These are phyloP conservation scores for Citrus mangshanensis DNA, from an alignment of 345 rosid species.

Conservation along the genomic window DNA sequence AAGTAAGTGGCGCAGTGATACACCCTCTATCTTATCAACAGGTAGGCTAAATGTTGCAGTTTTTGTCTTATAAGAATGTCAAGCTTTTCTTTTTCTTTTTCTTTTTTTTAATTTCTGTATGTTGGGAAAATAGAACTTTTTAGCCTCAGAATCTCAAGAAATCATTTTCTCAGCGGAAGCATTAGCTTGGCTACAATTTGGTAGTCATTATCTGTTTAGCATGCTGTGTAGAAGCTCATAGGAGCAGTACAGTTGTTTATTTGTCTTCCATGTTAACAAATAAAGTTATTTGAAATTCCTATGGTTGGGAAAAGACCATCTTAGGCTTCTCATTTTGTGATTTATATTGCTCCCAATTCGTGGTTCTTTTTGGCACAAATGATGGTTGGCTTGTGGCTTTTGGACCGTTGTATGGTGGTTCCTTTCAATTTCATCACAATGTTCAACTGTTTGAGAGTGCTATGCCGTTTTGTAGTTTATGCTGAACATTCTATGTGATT, in stretches of 20 bases:
- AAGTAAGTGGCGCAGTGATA: slow-evolving; percentile 92
- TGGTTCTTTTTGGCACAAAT: not conserved
- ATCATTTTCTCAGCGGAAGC: not conserved
- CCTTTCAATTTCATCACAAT: not conserved
- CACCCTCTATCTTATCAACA: slow-evolving; percentile 96
- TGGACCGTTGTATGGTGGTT: not conserved
- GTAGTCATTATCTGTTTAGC: not conserved
- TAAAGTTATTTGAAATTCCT: not conserved
- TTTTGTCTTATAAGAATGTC: not conserved
- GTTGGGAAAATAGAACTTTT: not conserved
- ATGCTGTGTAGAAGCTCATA: not conserved
- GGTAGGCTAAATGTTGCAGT: slow-evolving; percentile 37
- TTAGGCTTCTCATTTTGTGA: not conserved
- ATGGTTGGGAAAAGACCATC: not conserved
- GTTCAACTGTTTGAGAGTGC: not conserved
- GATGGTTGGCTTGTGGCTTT: not conserved
- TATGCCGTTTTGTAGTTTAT: not conserved
- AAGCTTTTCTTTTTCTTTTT: not conserved
- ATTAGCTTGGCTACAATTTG: not conserved
- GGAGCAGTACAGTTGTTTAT: not conserved
- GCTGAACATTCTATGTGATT: not conserved
- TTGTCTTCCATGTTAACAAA: not conserved
- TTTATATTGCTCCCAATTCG: not conserved
- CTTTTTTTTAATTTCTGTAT: not conserved
- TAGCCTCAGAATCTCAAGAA: not conserved